Conservation (phyloP, 345 rosid genomes). For the Turritis glabra region DNA sequence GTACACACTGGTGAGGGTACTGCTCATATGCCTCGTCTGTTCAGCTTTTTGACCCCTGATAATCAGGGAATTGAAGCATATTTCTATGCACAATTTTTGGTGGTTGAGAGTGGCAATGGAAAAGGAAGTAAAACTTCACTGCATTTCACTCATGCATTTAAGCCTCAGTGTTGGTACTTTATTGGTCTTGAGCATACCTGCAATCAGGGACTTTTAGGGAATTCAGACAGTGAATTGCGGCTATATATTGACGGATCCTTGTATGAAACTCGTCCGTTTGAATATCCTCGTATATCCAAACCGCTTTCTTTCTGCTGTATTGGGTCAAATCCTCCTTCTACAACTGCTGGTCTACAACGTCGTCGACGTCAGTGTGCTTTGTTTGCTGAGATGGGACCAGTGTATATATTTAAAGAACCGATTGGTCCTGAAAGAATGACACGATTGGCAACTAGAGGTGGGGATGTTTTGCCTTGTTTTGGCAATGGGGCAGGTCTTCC, state of each 20-base stretch:
- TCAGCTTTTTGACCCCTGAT: slow-evolving; percentile 92
- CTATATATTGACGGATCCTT: slow-evolving; percentile 86
- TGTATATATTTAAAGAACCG: slow-evolving; percentile 93
- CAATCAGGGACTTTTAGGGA: slow-evolving; percentile 83
- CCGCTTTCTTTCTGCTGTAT: slow-evolving; percentile 95
- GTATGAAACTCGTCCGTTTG: slow-evolving; percentile 88
- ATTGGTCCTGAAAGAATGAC: slow-evolving; percentile 91
- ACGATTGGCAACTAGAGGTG: slow-evolving; percentile 86
- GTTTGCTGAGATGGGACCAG: slow-evolving; percentile 98
- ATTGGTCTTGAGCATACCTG: slow-evolving; percentile 85
- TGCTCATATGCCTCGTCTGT: slow-evolving; percentile 93
- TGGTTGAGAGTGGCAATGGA: slow-evolving; percentile 87
- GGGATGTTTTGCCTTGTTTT: slow-evolving; percentile 81
- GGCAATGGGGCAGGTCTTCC: slow-evolving; percentile 93
- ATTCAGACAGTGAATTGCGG: slow-evolving; percentile 85
- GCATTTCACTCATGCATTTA: slow-evolving; percentile 97
- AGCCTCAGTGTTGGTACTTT: slow-evolving; percentile 98
- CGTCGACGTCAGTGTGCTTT: slow-evolving; percentile 95
- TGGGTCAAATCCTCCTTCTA: slow-evolving; percentile 92
- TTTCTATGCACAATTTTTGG: slow-evolving; percentile 95
- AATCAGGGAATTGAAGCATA: slow-evolving; percentile 94
- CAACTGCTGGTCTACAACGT: slow-evolving; percentile 84
- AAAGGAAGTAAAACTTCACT: slow-evolving; percentile 86
- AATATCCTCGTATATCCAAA: slow-evolving; percentile 86
- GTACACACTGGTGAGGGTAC: slow-evolving; percentile 95